Evolutionary conservation across 2,329 filamentous ascomycete genomes (phyloP).

Genomic region (Niveomyces coronatus): DNA sequence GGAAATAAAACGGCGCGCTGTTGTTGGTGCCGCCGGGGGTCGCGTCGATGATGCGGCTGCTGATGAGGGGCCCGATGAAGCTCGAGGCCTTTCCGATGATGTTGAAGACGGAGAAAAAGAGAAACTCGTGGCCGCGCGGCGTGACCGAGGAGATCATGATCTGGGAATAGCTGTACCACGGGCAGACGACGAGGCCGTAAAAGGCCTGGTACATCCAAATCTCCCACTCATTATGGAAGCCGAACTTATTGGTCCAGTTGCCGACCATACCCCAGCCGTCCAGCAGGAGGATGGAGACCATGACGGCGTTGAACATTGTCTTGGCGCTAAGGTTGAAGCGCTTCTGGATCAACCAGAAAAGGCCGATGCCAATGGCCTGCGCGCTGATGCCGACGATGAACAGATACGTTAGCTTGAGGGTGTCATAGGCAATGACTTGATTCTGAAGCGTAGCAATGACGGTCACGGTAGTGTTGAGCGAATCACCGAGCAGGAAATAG

Average conservation of each 20-base stretch:
- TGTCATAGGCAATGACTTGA: slow-evolving; percentile 53
- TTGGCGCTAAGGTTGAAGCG: slow-evolving; percentile 51
- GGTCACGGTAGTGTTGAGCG: slow-evolving; percentile 59
- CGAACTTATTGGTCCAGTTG: slow-evolving; percentile 34
- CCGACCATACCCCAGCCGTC: slow-evolving; percentile 39
- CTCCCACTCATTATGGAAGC: slow-evolving; percentile 36
- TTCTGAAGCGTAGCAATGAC: slow-evolving; percentile 58
- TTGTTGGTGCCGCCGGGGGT: slow-evolving; percentile 42
- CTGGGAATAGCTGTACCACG: slow-evolving; percentile 61
- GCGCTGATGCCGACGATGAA: slow-evolving; percentile 55
- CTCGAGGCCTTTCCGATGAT: slow-evolving; percentile 59
- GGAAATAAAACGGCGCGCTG: slow-evolving; percentile 55
- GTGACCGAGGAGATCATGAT: slow-evolving; percentile 64
- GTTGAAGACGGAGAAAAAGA: slow-evolving; percentile 60
- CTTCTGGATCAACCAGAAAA: slow-evolving; percentile 52
- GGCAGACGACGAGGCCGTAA: slow-evolving; percentile 57
- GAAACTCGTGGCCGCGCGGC: slow-evolving; percentile 55
- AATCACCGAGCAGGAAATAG: slow-evolving; percentile 61
- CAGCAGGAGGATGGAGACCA: slow-evolving; percentile 50
- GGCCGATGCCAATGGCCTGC: slow-evolving; percentile 51
- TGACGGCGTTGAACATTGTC: slow-evolving; percentile 57
- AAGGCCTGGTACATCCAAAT: slow-evolving; percentile 39
- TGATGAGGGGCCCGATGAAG: slow-evolving; percentile 60
- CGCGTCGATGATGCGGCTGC: slow-evolving; percentile 57
- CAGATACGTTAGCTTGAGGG: slow-evolving; percentile 54